Base-by-base conservation (phyloP, 176 grass and related monocot species). In the Puccinellia tenuiflora region DNA sequence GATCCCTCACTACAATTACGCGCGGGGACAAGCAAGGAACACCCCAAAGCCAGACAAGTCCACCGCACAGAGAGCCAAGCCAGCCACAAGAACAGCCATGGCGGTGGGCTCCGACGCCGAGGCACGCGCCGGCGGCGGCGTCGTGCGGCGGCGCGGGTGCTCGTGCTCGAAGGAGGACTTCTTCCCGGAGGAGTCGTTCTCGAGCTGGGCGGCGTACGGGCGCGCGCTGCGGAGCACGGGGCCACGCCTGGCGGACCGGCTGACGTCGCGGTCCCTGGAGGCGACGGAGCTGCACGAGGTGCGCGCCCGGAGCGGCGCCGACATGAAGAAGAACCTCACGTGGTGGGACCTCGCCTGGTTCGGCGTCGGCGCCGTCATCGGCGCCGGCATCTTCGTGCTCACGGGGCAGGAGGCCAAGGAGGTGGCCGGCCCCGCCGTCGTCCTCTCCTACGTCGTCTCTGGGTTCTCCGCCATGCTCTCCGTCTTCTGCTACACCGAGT, bases 401-500 rank as follows among this genome's bases (percentile, higher is more conserved):
- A 93, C 91, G 1, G 91, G 94, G 0, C 78, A 91, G 86, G 79
- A 93, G 84, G 91, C 94, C 26, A 33, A 0, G 4, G 1, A 48
- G 0, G 86, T 34, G 51, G 96, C 78, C 55, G 96, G 96, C 11
- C 92, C 96, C 20, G 92, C 92, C 52, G 88, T 95, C 79, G 90
- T 98, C 71, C 0, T 95, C 50, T 98, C 92, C 39, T 98, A 90
- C 76, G 88, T 90, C 39, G 77, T 98, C 78, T 98, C 95, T 46
- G 92, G 95, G 78, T 10, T 98, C 60, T 98, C 92, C 33, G 95
- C 95, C 90, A 98, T 98, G 95, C 95, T 98, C 78, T 91, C 92
- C 57, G 95, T 98, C 82, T 98, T 98, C 85, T 98, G 96, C 88
- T 98, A 98, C 86, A 98, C 96, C 33, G 96, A 98, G 90, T 98